These are phyloP conservation scores for Durotheca rogersii DNA, from an alignment of 495 filamentous ascomycete species.

Conservation along the genomic window DNA sequence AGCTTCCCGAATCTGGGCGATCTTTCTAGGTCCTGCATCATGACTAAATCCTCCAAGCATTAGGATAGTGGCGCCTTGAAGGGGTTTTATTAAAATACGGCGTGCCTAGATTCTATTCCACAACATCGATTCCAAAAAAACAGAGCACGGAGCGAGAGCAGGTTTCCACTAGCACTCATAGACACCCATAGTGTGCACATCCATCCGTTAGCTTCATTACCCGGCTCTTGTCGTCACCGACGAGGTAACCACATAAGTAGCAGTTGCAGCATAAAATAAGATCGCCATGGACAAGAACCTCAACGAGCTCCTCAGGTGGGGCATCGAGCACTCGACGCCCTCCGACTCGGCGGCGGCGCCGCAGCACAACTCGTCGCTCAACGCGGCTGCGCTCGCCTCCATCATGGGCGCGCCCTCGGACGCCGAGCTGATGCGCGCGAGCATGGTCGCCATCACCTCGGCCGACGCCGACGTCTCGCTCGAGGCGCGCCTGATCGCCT, in stretches of 20 bases:
- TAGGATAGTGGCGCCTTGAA: too few relatives aligned
- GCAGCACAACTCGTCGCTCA: conserved; percentile 49
- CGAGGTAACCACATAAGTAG: conserved; percentile 7
- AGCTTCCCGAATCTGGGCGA: conserved; percentile 40
- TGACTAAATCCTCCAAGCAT: too few relatives aligned
- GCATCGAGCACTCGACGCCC: conserved; percentile 73
- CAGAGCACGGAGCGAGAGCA: too few relatives aligned
- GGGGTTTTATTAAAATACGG: too few relatives aligned
- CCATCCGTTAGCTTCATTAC: too few relatives aligned
- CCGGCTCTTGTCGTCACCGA: too few relatives aligned
- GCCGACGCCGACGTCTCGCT: conserved; percentile 60
- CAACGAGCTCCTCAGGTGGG: conserved; percentile 86
- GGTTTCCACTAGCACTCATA: too few relatives aligned
- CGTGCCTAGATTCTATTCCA: not conserved
- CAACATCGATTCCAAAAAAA: not conserved
- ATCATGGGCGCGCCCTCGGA: conserved; percentile 81
- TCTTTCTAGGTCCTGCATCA: conserved; percentile 19
- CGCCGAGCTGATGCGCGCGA: conserved; percentile 81
- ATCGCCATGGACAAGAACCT: conserved; percentile 47
- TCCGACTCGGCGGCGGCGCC: conserved; percentile 42
- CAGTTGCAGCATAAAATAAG: conserved; percentile 8
- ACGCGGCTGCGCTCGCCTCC: conserved; percentile 64
- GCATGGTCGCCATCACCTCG: conserved; percentile 70
- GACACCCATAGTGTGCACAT: too few relatives aligned
- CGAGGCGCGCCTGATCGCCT: conserved; percentile 79